phyloP scores from a whole-genome alignment of 208 protist genomes.

The Porcisia hertigi region DNA sequence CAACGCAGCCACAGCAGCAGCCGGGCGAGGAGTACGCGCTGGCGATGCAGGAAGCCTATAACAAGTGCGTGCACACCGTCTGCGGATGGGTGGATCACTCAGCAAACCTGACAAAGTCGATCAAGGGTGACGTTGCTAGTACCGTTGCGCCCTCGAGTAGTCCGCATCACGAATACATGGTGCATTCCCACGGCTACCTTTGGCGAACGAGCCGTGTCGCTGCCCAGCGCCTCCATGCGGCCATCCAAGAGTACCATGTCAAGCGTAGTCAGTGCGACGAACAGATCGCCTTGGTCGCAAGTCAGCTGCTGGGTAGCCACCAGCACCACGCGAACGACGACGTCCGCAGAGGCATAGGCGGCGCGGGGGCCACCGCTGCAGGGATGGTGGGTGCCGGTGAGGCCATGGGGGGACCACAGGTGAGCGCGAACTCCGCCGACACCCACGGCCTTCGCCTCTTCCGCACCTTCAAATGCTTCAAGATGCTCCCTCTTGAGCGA shows the following conservation, averaged over 20 bases:
- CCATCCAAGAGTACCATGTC: slow-evolving; percentile 45
- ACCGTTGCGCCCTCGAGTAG: background rate
- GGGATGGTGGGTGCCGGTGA: background rate
- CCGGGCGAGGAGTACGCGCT: slow-evolving; percentile 41
- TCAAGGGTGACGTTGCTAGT: background rate
- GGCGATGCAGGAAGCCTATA: slow-evolving; percentile 50
- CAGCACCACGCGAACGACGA: slow-evolving; percentile 41
- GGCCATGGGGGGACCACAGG: background rate
- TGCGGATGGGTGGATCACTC: slow-evolving; percentile 11
- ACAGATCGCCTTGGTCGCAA: slow-evolving; percentile 63
- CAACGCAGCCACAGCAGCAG: slow-evolving; percentile 23
- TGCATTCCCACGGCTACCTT: slow-evolving; percentile 20
- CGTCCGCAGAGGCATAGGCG: background rate
- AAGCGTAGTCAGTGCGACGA: slow-evolving; percentile 62
- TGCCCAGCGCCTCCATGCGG: slow-evolving; percentile 42
- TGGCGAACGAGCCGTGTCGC: slow-evolving; percentile 52
- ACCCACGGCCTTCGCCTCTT: slow-evolving; percentile 47
- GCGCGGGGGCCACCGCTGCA: background rate
- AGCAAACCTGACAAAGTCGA: background rate
- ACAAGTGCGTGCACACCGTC: slow-evolving; percentile 35
- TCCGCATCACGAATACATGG: background rate
- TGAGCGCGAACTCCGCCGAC: slow-evolving; percentile 15
- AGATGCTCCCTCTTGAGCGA: slow-evolving; percentile 64
- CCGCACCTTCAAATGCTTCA: slow-evolving; percentile 73
- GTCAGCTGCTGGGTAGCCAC: slow-evolving; percentile 60